Base-by-base conservation (phyloP, 257 asterid genomes). In the Capsicum rhomboideum region DNA sequence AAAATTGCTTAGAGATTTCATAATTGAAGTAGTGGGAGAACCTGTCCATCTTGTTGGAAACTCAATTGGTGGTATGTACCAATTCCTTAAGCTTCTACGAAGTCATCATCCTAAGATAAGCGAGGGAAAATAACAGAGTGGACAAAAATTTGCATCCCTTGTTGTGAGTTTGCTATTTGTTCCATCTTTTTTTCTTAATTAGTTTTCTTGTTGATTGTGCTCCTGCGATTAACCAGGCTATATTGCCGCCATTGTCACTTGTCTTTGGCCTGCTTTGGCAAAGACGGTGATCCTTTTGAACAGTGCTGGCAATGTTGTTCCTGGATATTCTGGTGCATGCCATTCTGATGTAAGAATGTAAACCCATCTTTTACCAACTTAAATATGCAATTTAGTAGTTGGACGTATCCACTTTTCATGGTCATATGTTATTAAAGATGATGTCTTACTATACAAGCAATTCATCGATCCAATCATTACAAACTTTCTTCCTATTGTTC, bases 21-120 rank as follows among this genome's bases (percentile, higher is more conserved):
- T 95, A 80, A 77, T 90, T 85, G 97, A 95, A 84, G 98, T 95
- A 78, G 87, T 95, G 58, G 85, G 91, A 87, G 98, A 94, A 88
- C 97, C 97, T 40, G 98, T 90, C 6, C 98, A 95, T 89, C 94
- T 94, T 75, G 92, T 95, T 87, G 99, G 99, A 82, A 95, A 95
- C 92, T 95, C 99, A 74, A 93, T 95, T 83, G 99, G 99, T 83
- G 99, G 99, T 94, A 92, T 59, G 92, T 80, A 28, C 37, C 28
- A 82, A 81, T 18, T 21, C 79, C 80, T 66, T 77, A 59, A 77
- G 80, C 81, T 77, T 67, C 28, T 64, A 6, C n/a, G 4, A 28
- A 13, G 31, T 64, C n/a, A 13, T 17, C 42, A 64, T 28, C 42
- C 44, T 20, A 26, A 26, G n/a, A 14, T 13, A 64, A 28, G 42